These are phyloP conservation scores for Sarocladium strictum DNA, from an alignment of 2,329 filamentous ascomycete species.

Conservation along the genomic window DNA sequence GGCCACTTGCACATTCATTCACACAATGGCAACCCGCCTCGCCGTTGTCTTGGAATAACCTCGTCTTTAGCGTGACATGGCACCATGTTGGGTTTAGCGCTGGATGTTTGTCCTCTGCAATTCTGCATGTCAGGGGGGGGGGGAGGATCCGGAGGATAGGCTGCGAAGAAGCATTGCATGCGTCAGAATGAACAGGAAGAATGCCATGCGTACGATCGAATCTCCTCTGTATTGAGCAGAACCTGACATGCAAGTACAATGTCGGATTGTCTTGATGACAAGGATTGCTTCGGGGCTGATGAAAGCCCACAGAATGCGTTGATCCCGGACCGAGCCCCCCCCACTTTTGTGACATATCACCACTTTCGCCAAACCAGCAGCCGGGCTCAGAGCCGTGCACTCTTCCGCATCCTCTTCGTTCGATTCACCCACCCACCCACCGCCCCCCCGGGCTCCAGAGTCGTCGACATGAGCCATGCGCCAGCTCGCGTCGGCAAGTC, in stretches of 20 bases:
- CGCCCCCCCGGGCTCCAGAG: neutral
- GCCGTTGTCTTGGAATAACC: too few species aligned
- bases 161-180: too few species aligned
- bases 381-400: neutral
- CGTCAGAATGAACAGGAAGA: too few species aligned
- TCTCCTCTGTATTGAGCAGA: too few species aligned
- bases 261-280: too few species aligned
- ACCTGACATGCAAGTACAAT: too few species aligned
- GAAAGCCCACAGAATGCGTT: too few species aligned
- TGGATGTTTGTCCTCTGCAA: neutral
- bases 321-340: neutral
- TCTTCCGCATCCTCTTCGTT: neutral
- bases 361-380: neutral
- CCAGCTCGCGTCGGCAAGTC: neutral
- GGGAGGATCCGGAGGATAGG: too few species aligned
- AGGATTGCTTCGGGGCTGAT: too few species aligned
- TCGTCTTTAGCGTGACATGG: neutral
- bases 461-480: neutral
- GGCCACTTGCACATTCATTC: neutral
- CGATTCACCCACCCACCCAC: neutral
- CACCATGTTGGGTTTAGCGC: neutral
- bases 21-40: too few species aligned
- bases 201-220: too few species aligned
- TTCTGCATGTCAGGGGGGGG: too few species aligned
- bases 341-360: constrained; percentile 8